phyloP scores from a whole-genome alignment of 192 early-diverging fungal species.

The Coemansia sp. region DNA sequence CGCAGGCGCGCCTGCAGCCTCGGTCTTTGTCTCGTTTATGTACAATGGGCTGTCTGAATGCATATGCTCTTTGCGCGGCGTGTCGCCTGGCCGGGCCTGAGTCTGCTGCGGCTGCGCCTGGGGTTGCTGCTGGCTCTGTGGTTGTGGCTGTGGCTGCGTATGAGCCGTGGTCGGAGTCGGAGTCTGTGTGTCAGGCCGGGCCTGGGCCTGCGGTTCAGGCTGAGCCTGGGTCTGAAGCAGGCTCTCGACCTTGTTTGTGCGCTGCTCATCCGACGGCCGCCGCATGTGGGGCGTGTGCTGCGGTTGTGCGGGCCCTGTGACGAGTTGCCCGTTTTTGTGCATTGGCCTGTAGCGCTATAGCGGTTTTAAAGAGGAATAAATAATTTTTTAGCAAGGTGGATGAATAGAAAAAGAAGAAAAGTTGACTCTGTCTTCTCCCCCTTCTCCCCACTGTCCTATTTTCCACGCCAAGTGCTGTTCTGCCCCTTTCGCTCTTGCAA shows the following conservation, averaged over 20 bases:
- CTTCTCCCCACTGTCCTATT: conserved; percentile 2
- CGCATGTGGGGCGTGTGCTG: not conserved
- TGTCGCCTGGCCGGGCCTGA: not conserved
- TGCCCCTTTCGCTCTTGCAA: too few relatives aligned
- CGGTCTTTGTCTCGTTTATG: conserved; percentile 3
- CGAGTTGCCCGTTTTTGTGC: conserved; percentile 49
- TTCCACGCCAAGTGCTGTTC: not conserved
- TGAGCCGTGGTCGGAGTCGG: too few relatives aligned
- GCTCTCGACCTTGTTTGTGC: conserved; percentile 22
- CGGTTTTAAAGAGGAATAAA: not conserved
- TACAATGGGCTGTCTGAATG: conserved; percentile 20
- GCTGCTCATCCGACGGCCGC: conserved; percentile 12
- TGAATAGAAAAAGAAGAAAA: conserved; percentile 1
- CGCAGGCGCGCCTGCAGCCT: not conserved
- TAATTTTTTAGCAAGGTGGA: not conserved
- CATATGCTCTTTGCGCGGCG: conserved; percentile 10
- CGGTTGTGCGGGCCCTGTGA: conserved; percentile 10
- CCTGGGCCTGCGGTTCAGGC: too few relatives aligned
- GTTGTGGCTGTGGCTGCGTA: too few relatives aligned
- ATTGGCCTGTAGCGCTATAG: conserved; percentile 10
- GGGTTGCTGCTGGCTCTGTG: too few relatives aligned
- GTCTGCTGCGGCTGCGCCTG: too few relatives aligned
- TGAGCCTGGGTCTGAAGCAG: conserved; percentile 20
- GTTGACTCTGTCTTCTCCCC: not conserved
- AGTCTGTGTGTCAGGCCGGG: too few relatives aligned